These are phyloP conservation scores for Ogataea trehalophila DNA, from an alignment of 805 yeast species.

Conservation along the genomic window DNA sequence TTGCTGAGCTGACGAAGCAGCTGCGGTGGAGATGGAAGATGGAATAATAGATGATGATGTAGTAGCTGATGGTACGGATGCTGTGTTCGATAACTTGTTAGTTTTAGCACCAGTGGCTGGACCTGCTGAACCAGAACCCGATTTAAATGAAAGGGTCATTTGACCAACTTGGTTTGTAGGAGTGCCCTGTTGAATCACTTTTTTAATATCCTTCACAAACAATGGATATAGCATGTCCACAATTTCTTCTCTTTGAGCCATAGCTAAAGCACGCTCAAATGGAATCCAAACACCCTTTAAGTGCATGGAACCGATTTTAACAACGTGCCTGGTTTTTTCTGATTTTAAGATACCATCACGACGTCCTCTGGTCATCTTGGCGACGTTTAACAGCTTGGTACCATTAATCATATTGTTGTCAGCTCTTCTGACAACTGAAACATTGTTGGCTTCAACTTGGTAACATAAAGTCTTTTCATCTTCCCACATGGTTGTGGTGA, in stretches of 20 bases:
- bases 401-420: constrained; percentile 70
- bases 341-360: constrained; percentile 65
- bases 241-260: constrained; percentile 61
- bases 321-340: constrained; percentile 61
- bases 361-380: constrained; percentile 66
- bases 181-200: constrained; percentile 29
- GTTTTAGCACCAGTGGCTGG: background rate
- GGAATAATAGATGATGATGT: background rate
- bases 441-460: constrained; percentile 64
- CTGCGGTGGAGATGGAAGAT: no score
- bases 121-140: constrained; percentile 5
- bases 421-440: constrained; percentile 58
- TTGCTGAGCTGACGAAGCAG: no score
- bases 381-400: constrained; percentile 60
- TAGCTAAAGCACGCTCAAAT: constrained; percentile 58
- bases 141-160: constrained; percentile 14
- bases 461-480: constrained; percentile 64
- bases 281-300: constrained; percentile 72
- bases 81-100: background rate
- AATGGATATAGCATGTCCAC: constrained; percentile 50
- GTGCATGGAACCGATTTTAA: constrained; percentile 69
- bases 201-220: constrained; percentile 57
- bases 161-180: constrained; percentile 24
- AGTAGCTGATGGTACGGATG: background rate
- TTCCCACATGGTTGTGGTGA: constrained; percentile 70